phyloP scores from a whole-genome alignment of 306 rosid species.

The Neltuma alba region DNA sequence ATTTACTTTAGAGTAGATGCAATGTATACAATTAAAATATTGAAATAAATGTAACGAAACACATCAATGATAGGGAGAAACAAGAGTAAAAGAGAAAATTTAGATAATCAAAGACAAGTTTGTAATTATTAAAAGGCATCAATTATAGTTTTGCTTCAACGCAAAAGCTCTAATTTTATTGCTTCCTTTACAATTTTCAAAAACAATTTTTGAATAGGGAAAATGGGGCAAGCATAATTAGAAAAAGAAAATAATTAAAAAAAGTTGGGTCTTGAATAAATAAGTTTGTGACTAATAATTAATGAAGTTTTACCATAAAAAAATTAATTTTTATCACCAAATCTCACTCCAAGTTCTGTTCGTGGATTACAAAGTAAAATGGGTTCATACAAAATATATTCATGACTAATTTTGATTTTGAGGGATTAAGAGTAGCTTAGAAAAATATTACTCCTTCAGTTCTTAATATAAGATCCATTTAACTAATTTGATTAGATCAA shows the following conservation, averaged over 20 bases:
- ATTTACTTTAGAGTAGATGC: not conserved
- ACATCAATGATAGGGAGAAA: not conserved
- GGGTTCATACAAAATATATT: too few relatives aligned
- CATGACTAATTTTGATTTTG: not conserved
- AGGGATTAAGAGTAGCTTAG: not conserved
- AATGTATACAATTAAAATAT: not conserved
- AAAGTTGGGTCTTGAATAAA: not conserved
- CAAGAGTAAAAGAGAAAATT: not conserved
- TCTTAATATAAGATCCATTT: too few relatives aligned
- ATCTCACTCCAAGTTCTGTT: not conserved
- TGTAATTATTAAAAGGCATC: not conserved
- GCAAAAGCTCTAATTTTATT: not conserved
- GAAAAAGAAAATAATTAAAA: not conserved
- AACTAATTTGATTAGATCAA: too few relatives aligned
- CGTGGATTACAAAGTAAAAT: not conserved
- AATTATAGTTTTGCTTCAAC: not conserved
- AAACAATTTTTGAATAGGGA: not conserved
- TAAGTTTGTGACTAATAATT: not conserved
- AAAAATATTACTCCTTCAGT: too few relatives aligned
- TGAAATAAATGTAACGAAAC: not conserved
- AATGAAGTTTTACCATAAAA: too few relatives aligned
- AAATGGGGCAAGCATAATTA: not conserved
- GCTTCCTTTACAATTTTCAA: not conserved
- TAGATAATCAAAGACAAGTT: not conserved
- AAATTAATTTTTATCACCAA: not conserved